Base-by-base conservation (phyloP, 805 yeast species). In the Kluyveromyces starmeri region DNA sequence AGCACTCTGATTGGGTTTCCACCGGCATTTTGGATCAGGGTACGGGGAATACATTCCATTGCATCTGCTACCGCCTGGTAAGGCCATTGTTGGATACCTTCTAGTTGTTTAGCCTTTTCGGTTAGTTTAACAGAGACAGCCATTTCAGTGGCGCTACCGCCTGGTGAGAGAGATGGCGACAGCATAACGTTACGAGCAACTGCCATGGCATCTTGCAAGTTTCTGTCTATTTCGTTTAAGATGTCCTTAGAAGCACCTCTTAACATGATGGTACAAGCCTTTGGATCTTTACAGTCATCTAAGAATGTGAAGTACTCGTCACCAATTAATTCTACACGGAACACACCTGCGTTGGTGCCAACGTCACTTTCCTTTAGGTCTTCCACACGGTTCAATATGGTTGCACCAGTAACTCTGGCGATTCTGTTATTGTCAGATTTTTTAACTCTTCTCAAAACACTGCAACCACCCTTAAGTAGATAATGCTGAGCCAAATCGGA, bases 81-180 rank as follows among this genome's bases (percentile, higher is more conserved):
- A 32, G 99, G 99, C 95, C 95, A 89, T 64, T 92, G 98, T 39
- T 83, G 88, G 38, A 89, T 81, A 42, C 97, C 98, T 59, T 86
- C 96, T 46, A 92, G 74, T 33, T 77, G 70, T 66, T 86, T 89
- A 32, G 97, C 96, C 64, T 75, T 80, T 57, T 88, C 96, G 12
- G 95, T 73, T 40, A 92, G 70, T 45, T 70, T 75, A 20, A 92
- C 96, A 40, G 89, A 71, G 25, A 92, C 86, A 3, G 97, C 97
- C 97, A 92, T 92, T 65, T 92, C 98, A 19, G 96, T 89, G 35
- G 99, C 98, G 50, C 99, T 98, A 41, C 98, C 99, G 51, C 99
- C 99, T 32, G 99, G 99, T 2, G 95, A 73, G 54, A 92, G 71
- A 27, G 88, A 75, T 34, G 99, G 98, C 59, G 89, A 95, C 48